Evolutionary conservation across 768 basidiomycete species (phyloP).

Genomic region (Trametes cingulata): DNA sequence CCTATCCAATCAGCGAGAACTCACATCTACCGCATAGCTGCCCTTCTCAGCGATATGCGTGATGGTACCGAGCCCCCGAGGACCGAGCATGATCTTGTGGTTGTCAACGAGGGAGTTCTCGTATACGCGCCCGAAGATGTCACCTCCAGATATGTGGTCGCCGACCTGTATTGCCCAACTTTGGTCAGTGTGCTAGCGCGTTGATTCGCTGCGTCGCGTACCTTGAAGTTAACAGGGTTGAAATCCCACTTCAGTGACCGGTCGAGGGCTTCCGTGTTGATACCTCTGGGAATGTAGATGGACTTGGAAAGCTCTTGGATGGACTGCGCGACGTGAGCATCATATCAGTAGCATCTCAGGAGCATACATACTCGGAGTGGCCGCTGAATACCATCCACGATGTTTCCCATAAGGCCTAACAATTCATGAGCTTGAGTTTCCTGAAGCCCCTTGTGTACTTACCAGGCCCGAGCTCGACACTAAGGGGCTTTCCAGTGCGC

Average conservation of each 20-base stretch:
- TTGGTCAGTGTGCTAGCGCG: constrained; percentile 8
- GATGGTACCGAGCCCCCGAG: constrained; percentile 92
- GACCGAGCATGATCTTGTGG: constrained; percentile 96
- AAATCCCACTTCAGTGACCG: constrained; percentile 94
- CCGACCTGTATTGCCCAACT: constrained; percentile 65
- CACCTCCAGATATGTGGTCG: constrained; percentile 96
- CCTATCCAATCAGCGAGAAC: constrained; percentile 24
- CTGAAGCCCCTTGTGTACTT: constrained; percentile 25
- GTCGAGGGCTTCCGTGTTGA: constrained; percentile 95
- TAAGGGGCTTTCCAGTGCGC: constrained; percentile 95
- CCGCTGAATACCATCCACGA: constrained; percentile 96
- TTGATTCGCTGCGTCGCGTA: constrained; percentile 31
- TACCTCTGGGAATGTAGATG: constrained; percentile 99
- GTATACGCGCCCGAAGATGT: constrained; percentile 92
- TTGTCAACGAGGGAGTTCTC: constrained; percentile 97
- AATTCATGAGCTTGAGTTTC: constrained; percentile 1
- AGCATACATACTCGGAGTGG: constrained; percentile 70
- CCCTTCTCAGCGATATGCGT: constrained; percentile 93
- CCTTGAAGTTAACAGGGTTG: constrained; percentile 78
- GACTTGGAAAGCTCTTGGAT: constrained; percentile 97
- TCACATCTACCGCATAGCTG: constrained; percentile 85
- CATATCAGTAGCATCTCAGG: constrained; percentile 4
- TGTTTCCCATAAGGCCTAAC: constrained; percentile 96
- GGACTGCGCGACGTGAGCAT: constrained; percentile 43
- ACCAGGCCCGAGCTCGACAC: constrained; percentile 98